Evolutionary conservation across 2,329 filamentous ascomycete species (phyloP), one percentile per base, ranked within the genome.

Genomic region (Scortechinia acanthostroma): DNA sequence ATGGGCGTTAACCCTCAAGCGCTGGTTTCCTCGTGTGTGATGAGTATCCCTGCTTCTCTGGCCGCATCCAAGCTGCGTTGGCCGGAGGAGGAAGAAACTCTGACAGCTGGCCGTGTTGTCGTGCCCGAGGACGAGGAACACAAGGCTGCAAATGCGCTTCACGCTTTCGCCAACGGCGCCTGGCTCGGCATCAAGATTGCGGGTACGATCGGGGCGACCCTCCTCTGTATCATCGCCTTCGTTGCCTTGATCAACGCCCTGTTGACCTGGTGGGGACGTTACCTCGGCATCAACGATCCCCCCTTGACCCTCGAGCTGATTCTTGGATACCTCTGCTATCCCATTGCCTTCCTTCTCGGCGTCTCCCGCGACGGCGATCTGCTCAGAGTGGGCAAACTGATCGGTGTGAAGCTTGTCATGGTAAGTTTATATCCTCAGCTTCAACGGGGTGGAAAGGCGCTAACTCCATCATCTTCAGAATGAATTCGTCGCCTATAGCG

Each of bases 181-280:
- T 88, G 83, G 83, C 69, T 88, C 1, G 85, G 85, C 58, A 64
- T 88, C 46, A 88, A 87, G 64, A 87, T 88, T 48, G 83, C 77
- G 1, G 83, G 81, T 50, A 88, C 88, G 81, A 88, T 88, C 47
- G 54, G 79, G 23, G 71, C 79, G n/a, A 85, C 78, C 0, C 70
- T 88, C 2, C 74, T 89, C 21, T 87, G 83, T 59, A 87, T 89
- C 51, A 82, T 88, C 49, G 81, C 83, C 3, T 71, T 88, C 22
- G 69, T 89, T 30, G 79, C 70, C 21, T 68, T 89, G 20, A 63
- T 80, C 50, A 82, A 88, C 52, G 83, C 77, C 35, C 68, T 88
- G 2, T 70, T 89, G 19, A 80, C 76, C 42, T 88, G 85, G 85
- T 86, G 81, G 76, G 85, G 83, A 44, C 73, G 70, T 43, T 89